Evolutionary conservation across 495 filamentous ascomycete genomes (phyloP).

Genomic region (Alectoria sarmentosa): DNA sequence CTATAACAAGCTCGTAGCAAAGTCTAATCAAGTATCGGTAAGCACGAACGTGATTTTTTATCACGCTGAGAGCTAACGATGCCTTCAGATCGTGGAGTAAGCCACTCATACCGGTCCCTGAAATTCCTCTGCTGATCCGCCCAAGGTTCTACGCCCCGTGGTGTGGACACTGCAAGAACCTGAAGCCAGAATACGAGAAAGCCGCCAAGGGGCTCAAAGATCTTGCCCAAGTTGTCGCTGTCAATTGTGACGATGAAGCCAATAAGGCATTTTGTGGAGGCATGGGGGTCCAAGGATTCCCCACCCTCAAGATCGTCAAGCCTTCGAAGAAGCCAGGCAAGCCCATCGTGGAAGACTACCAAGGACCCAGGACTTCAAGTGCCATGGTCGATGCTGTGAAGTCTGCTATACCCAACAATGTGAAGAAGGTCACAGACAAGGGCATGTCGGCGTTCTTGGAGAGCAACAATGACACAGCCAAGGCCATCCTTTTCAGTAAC

Average conservation of each 20-base stretch:
- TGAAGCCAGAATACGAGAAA: constrained; percentile 94
- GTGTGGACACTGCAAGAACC: constrained; percentile 95
- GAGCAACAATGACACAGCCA: constrained; percentile 64
- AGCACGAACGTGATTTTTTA: constrained; percentile 29
- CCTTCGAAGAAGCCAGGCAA: constrained; percentile 77
- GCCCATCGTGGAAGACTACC: constrained; percentile 87
- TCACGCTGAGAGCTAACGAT: constrained; percentile 21
- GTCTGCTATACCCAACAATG: constrained; percentile 84
- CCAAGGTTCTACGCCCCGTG: constrained; percentile 88
- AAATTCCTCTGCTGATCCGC: constrained; percentile 20
- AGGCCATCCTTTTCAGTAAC: constrained; percentile 89
- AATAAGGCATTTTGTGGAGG: constrained; percentile 85
- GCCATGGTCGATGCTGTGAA: constrained; percentile 82
- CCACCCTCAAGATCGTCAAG: constrained; percentile 88
- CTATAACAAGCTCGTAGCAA: constrained; percentile 78
- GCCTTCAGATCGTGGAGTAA: constrained; percentile 61
- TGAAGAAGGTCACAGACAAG: constrained; percentile 72
- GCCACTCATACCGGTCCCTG: constrained; percentile 23
- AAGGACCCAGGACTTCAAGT: constrained; percentile 72
- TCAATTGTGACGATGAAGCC: constrained; percentile 91
- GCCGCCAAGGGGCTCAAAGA: constrained; percentile 82
- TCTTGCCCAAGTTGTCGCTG: constrained; percentile 84
- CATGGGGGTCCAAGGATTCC: constrained; percentile 93
- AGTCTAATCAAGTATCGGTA: constrained; percentile 89
- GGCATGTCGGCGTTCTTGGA: constrained; percentile 70